Conservation (phyloP, 2,329 filamentous ascomycete genomes). For the Alternaria viburni region DNA sequence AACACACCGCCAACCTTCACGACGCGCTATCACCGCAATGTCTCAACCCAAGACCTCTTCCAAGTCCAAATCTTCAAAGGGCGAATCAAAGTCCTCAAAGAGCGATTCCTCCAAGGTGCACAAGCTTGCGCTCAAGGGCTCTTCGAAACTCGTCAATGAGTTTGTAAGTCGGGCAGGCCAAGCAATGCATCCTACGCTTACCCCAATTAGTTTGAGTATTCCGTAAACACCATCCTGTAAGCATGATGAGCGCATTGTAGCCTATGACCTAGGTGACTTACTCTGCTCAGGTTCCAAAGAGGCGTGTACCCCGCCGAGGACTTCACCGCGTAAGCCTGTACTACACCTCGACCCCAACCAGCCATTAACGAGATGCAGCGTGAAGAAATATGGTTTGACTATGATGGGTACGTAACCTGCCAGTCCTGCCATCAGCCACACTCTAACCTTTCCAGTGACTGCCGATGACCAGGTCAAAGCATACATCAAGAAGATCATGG, state of each 20-base stretch:
- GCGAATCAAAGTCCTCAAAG: conserved; percentile 49
- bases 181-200: conserved; percentile 15
- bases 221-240: conserved; percentile 94
- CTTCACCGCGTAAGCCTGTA: conserved; percentile 77
- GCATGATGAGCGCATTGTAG: conserved; percentile 27
- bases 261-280: conserved; percentile 13
- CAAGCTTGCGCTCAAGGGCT: conserved; percentile 88
- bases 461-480: conserved; percentile 98
- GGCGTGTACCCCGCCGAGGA: conserved; percentile 90
- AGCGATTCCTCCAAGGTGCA: conserved; percentile 86
- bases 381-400: conserved; percentile 99
- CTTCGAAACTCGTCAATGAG: conserved; percentile 88
- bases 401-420: conserved; percentile 73
- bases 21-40: conserved; percentile 27
- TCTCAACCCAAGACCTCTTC: conserved; percentile 37
- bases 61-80: conserved; percentile 23
- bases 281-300: conserved; percentile 73
- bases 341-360: background rate
- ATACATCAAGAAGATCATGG: conserved; percentile 99
- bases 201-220: conserved; percentile 82
- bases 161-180: conserved; percentile 71
- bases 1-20: conserved; percentile 14
- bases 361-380: conserved; percentile 54
- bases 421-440: background rate
- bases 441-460: conserved; percentile 66